Evolutionary conservation across 495 filamentous ascomycete species (phyloP).

Genomic region (Neurospora sublineolata): DNA sequence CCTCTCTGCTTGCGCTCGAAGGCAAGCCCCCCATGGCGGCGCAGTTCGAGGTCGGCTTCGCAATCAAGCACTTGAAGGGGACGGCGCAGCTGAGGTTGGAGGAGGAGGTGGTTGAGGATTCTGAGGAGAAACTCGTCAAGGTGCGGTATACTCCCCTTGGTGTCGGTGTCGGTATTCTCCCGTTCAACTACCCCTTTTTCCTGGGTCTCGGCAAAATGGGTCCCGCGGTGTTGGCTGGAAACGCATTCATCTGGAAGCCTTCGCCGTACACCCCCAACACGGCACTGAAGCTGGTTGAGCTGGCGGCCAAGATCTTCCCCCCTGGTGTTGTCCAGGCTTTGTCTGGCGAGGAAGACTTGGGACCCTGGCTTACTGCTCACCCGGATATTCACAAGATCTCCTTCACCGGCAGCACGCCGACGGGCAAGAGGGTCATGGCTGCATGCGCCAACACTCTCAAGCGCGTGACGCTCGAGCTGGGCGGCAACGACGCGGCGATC

Average conservation of each 20-base stretch:
- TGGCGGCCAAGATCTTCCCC: constrained; percentile 48
- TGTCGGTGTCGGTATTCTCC: constrained; percentile 42
- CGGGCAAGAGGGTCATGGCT: constrained; percentile 53
- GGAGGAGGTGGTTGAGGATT: constrained; percentile 29
- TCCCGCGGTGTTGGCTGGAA: constrained; percentile 46
- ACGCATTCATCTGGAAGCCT: constrained; percentile 52
- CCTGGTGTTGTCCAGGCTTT: constrained; percentile 57
- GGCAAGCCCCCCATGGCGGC: constrained; percentile 14
- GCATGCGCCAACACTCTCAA: constrained; percentile 51
- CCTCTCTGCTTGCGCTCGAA: constrained; percentile 25
- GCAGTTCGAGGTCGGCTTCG: constrained; percentile 25
- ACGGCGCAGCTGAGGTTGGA: background rate
- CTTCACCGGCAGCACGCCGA: constrained; percentile 56
- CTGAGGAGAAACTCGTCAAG: constrained; percentile 33
- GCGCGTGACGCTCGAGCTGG: constrained; percentile 38
- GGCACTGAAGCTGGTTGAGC: constrained; percentile 50
- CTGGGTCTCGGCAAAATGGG: constrained; percentile 44
- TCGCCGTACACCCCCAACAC: constrained; percentile 59
- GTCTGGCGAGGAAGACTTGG: constrained; percentile 54
- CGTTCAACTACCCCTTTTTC: constrained; percentile 57
- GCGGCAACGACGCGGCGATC: constrained; percentile 60
- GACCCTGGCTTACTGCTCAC: constrained; percentile 45
- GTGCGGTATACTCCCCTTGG: constrained; percentile 43
- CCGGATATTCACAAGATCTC: constrained; percentile 54
- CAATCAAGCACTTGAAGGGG: background rate